Evolutionary conservation across 2,329 filamentous ascomycete genomes (phyloP), one percentile per base, ranked within the genome.

Genomic region (Aureobasidium lini): DNA sequence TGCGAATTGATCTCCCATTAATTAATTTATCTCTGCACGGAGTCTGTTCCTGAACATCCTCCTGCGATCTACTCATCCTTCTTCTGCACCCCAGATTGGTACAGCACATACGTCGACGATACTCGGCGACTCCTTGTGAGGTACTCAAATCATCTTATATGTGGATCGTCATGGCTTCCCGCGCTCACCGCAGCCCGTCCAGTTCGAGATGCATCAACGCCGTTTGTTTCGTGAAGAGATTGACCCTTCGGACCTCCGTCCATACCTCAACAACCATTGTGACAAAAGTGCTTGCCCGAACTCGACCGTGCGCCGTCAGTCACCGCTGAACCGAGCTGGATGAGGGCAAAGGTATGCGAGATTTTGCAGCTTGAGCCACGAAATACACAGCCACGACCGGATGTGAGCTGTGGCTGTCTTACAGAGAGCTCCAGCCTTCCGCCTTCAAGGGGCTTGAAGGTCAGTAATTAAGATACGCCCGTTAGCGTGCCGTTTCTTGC

Each of bases 401-500:
- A 56, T 23, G 32, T n/a, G n/a, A 43, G 10, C 15, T 56, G 53
- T 47, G 53, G 40, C 53, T 44, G 52, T 16, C 10, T 4, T 44
- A n/a, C 36, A 44, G 29, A 43, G 28, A 56, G 39, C 29, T 28
- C 28, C 39, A 52, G 48, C 48, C 48, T 29, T 23, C 10, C 15
- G 37, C 16, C 23, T 23, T 49, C 28, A 23, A 56, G 31, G 16
- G 52, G 29, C 23, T 23, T 23, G 23, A 23, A 23, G 52, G 40
- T 44, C 36, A 36, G 52, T 16, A 44, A 43, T 44, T 56, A 29
- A 16, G 34, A 52, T 53, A 53, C 28, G 50, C 28, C 23, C 39
- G 40, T 56, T 53, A 56, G 31, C 16, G 50, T 34, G 40, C 50
- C 50, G 39, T 54, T 54, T 42, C 52, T 32, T 54, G 39, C 29